Percentiles rank a stretch among this genome's conserved stretches.
Evolutionary conservation across 1,284 basidiomycete genomes (phyloP).

Genomic region (Vanrija sp.): DNA sequence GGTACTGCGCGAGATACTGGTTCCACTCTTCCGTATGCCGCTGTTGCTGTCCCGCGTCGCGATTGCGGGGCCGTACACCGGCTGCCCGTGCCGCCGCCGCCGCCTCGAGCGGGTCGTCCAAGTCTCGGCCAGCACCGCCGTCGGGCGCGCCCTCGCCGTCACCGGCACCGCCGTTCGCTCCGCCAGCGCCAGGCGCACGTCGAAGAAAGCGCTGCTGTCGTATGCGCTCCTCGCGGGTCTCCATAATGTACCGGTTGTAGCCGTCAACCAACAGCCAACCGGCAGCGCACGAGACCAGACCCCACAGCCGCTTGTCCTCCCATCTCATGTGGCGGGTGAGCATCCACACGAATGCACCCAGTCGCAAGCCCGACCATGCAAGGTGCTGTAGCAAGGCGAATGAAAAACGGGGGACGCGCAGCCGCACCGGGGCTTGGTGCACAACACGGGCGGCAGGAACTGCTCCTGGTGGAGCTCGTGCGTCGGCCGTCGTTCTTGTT

Average conservation of each 20-base stretch:
- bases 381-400: slow-evolving; percentile 23
- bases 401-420: slow-evolving; percentile 18
- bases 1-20: slow-evolving; percentile 10
- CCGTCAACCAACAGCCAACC: slow-evolving; percentile 38
- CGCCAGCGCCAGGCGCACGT: not conserved
- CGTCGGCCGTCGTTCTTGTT: slow-evolving; percentile 1
- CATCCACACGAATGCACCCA: slow-evolving; percentile 39
- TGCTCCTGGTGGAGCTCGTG: not conserved
- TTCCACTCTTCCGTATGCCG: not conserved
- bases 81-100: not conserved
- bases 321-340: slow-evolving; percentile 34
- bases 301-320: slow-evolving; percentile 34
- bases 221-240: not conserved
- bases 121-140: too few species aligned
- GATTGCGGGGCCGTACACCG: not conserved
- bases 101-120: not conserved
- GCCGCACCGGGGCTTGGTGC: slow-evolving; percentile 4
- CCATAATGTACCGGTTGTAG: slow-evolving; percentile 10
- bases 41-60: not conserved
- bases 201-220: not conserved
- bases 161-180: not conserved
- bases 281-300: slow-evolving; percentile 25
- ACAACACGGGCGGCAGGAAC: not conserved
- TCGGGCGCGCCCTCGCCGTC: not conserved
- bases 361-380: slow-evolving; percentile 30